phyloP scores from a whole-genome alignment of 352 stramenopile genomes.

The Pythium insidiosum region DNA sequence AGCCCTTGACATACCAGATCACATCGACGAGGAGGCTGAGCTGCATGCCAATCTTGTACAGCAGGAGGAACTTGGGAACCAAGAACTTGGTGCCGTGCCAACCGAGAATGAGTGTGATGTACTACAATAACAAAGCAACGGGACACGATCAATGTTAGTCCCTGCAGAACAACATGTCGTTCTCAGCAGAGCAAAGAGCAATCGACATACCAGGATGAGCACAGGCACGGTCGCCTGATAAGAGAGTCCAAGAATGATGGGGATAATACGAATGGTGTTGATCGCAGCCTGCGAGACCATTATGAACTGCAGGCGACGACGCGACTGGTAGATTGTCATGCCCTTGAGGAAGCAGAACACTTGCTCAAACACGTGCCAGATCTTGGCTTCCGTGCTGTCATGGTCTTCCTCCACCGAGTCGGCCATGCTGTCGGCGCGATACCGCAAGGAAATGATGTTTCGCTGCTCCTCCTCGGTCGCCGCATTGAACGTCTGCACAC shows the following conservation, averaged over 20 bases:
- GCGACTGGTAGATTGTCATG: conserved; percentile 84
- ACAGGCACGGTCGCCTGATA: conserved; percentile 80
- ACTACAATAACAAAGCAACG: conserved; percentile 19
- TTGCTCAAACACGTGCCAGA: conserved; percentile 77
- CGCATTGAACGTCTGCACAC: conserved; percentile 65
- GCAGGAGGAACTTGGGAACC: conserved; percentile 74
- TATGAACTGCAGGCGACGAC: conserved; percentile 76
- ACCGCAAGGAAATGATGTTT: conserved; percentile 84
- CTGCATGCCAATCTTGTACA: conserved; percentile 89
- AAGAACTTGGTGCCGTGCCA: conserved; percentile 88
- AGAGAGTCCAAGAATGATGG: conserved; percentile 78
- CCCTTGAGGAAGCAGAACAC: conserved; percentile 86
- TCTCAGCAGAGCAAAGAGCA: neutral
- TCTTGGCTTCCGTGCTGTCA: conserved; percentile 49
- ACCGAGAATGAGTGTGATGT: conserved; percentile 78
- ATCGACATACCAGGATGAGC: conserved; percentile 53
- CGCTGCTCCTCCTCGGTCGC: conserved; percentile 68
- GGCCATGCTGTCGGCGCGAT: conserved; percentile 77
- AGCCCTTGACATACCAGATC: conserved; percentile 82
- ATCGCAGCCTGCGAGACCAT: conserved; percentile 80
- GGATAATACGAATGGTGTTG: conserved; percentile 79
- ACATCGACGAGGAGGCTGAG: conserved; percentile 76
- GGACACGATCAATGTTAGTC: neutral
- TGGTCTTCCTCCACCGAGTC: conserved; percentile 66
- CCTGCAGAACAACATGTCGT: neutral